Evolutionary conservation across 176 grass and related monocot species (phyloP).

Genomic region (Cocos nucifera): DNA sequence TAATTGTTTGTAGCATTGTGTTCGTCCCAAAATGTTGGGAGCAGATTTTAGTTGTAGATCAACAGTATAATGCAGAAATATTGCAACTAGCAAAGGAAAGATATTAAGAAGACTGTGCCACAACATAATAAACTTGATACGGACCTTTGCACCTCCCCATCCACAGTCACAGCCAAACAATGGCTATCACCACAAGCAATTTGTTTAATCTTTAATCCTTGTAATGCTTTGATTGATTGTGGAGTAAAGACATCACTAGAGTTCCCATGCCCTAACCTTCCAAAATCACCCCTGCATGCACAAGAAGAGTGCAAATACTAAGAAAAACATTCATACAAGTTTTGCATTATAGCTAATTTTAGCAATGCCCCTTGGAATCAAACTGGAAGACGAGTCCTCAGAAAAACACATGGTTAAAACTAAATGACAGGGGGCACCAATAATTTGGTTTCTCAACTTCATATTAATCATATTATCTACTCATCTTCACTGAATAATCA

Average conservation of each 20-base stretch:
- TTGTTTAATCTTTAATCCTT: conserved; percentile 89
- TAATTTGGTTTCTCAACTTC: too few species aligned
- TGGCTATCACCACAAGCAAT: conserved; percentile 97
- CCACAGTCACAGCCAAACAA: conserved; percentile 81
- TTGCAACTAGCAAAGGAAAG: background rate
- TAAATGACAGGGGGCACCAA: too few species aligned
- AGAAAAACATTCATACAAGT: too few species aligned
- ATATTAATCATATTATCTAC: too few species aligned
- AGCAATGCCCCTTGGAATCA: too few species aligned
- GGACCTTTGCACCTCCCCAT: conserved; percentile 80
- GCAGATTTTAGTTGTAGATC: too few species aligned
- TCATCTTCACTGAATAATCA: too few species aligned
- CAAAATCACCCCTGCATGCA: conserved; percentile 71
- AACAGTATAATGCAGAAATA: background rate
- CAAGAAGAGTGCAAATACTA: background rate
- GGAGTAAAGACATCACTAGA: conserved; percentile 95
- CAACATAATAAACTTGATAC: background rate
- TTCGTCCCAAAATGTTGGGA: background rate
- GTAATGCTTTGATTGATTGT: conserved; percentile 78
- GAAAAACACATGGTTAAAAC: too few species aligned
- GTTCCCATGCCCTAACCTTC: conserved; percentile 86
- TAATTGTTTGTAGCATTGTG: too few species aligned
- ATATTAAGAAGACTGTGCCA: background rate
- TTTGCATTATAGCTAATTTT: too few species aligned
- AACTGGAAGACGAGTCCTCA: too few species aligned